Evolutionary conservation across 305 asterid species (phyloP), one percentile per base, ranked within the genome.

Genomic region (Solanum hybrid): DNA sequence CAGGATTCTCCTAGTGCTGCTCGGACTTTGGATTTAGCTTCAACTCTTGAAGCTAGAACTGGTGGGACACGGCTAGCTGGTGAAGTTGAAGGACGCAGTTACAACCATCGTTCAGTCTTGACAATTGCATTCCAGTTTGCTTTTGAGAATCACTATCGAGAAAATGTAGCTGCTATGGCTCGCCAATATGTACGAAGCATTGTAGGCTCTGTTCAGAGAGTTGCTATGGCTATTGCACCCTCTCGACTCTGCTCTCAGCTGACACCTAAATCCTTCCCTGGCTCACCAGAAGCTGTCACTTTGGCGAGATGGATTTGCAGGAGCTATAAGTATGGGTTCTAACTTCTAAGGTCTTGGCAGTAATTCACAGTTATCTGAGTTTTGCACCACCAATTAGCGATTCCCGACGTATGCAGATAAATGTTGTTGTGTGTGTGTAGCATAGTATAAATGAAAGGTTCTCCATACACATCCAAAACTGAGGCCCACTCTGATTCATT

Each of bases 191-290:
- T 98, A 8, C 94, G 98, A 17, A 95, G 96, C 89, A 95, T 98
- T 10, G 98, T 98, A 46, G 94, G 94, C 79, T 96, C 98, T 1
- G 99, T 98, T 72, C 99, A 96, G 88, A 90, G 98, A 88, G 99
- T 98, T n/a, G 98, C 99, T 90, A 95, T 94, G 98, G 99, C 99
- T 20, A 95, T 98, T 37, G 92, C 98, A 37, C 99, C 99, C 1
- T 96, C 98, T 77, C 95, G 81, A 11, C 93, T 94, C 79, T 77
- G 93, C 92, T 92, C 98, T 88, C 92, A 94, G 22, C 24, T 94
- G 93, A 93, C 90, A 1, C 97, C 96, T 8, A 98, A 94, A 91
- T 85, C 95, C 2, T 92, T 93, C 69, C 99, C 96, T 60, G 98
- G 96, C 31, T 93, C 99, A 17, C 99, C 98, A 0, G 99, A 95